phyloP scores from a whole-genome alignment of 2,329 filamentous ascomycete genomes.

The Xylariaceae sp. region DNA sequence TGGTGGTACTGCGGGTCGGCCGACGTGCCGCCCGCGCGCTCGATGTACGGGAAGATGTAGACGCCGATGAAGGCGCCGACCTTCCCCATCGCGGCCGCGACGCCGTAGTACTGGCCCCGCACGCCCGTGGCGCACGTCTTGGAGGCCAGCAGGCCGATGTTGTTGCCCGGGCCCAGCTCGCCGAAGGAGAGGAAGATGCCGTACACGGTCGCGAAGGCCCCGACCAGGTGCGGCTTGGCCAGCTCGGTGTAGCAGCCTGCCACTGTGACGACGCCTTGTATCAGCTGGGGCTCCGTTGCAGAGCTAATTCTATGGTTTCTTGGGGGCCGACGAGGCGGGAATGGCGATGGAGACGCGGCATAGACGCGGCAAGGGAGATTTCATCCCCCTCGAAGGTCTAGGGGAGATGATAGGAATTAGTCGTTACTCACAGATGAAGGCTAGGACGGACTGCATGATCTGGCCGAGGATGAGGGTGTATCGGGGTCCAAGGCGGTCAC shows the following conservation, averaged over 20 bases:
- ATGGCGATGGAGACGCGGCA: too few species aligned
- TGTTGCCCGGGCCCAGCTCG: slow-evolving; percentile 81
- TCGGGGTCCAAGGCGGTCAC: slow-evolving; percentile 72
- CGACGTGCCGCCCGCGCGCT: slow-evolving; percentile 45
- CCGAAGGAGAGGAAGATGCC: slow-evolving; percentile 71
- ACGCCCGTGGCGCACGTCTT: slow-evolving; percentile 86
- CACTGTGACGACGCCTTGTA: too few species aligned
- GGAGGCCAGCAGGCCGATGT: slow-evolving; percentile 78
- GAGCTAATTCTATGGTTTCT: too few species aligned
- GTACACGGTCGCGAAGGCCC: slow-evolving; percentile 71
- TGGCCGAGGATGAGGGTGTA: slow-evolving; percentile 68
- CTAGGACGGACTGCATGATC: slow-evolving; percentile 63
- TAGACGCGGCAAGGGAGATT: too few species aligned
- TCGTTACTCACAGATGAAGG: too few species aligned
- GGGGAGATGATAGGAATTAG: too few species aligned
- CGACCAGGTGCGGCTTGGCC: slow-evolving; percentile 59
- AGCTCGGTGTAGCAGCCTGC: slow-evolving; percentile 67
- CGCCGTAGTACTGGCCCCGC: slow-evolving; percentile 65
- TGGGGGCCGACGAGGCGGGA: too few species aligned
- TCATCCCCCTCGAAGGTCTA: too few species aligned
- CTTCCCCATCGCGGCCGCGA: slow-evolving; percentile 67
- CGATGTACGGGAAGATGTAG: slow-evolving; percentile 71
- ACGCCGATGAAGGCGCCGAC: slow-evolving; percentile 80
- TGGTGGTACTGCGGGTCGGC: slow-evolving; percentile 57
- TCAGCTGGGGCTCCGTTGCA: too few species aligned